Conservation (phyloP, 2,329 filamentous ascomycete genomes). For the Fusarium anthophilum region DNA sequence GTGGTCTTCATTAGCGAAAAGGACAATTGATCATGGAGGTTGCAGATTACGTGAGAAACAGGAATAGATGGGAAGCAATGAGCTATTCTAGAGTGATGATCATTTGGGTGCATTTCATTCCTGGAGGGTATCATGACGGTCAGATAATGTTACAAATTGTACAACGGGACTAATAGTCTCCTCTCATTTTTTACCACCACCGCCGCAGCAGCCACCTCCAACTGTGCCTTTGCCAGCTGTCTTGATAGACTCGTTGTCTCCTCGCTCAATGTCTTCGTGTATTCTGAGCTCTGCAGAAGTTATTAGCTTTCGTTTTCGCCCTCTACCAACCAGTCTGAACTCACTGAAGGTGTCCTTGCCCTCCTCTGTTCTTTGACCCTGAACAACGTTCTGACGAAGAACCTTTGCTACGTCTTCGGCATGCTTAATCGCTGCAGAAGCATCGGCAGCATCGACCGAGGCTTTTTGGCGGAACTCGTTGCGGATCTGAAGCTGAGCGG, state of each 20-base stretch:
- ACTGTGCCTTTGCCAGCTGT: slow-evolving; percentile 55
- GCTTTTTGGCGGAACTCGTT: slow-evolving; percentile 76
- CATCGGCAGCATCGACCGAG: slow-evolving; percentile 63
- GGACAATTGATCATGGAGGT: slow-evolving; percentile 18
- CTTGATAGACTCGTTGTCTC: slow-evolving; percentile 93
- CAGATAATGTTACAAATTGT: slow-evolving; percentile 44
- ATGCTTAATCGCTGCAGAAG: slow-evolving; percentile 74
- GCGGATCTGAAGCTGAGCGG: slow-evolving; percentile 78
- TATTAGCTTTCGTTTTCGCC: neutral
- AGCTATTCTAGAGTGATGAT: slow-evolving; percentile 28
- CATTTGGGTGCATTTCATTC: slow-evolving; percentile 36
- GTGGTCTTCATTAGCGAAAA: slow-evolving; percentile 32
- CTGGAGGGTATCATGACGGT: slow-evolving; percentile 47
- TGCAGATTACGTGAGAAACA: slow-evolving; percentile 16
- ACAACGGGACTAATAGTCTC: slow-evolving; percentile 28
- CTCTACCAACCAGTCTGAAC: neutral
- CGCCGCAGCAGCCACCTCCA: slow-evolving; percentile 44
- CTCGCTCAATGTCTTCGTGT: slow-evolving; percentile 89
- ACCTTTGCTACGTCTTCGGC: slow-evolving; percentile 86
- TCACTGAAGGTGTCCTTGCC: slow-evolving; percentile 65
- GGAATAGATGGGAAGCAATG: slow-evolving; percentile 17
- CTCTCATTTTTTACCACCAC: slow-evolving; percentile 46
- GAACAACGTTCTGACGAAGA: slow-evolving; percentile 85
- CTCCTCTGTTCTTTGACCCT: slow-evolving; percentile 69
- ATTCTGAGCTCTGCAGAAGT: slow-evolving; percentile 77